Evolutionary conservation across 257 asterid genomes (phyloP).

Genomic region (Plantago major): DNA sequence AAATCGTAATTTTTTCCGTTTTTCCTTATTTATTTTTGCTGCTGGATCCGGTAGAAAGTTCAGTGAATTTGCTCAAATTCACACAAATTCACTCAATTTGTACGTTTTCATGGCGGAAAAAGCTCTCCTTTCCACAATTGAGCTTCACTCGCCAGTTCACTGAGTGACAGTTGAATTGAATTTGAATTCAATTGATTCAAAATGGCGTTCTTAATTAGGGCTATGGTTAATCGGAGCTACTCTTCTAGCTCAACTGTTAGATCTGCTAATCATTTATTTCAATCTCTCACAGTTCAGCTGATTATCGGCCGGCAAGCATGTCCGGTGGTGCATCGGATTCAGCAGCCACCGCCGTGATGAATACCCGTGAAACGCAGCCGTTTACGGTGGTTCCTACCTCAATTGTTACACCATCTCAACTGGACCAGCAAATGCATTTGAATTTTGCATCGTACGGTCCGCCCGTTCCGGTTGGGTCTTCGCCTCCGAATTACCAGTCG

Average conservation of each 20-base stretch:
- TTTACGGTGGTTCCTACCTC: conserved; percentile 7
- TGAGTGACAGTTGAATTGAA: conserved; percentile 5
- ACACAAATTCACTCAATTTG: no score
- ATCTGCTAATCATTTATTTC: conserved; percentile 7
- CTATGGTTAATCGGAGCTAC: neutral
- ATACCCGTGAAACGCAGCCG: conserved; percentile 12
- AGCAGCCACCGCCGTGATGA: conserved; percentile 4
- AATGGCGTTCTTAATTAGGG: conserved; percentile 4
- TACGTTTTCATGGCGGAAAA: no score
- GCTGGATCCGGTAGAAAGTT: conserved; percentile 11
- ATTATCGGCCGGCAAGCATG: neutral
- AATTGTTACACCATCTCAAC: conserved; percentile 1
- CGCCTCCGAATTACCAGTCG: conserved; percentile 14
- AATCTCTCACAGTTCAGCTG: neutral
- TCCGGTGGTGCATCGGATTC: conserved; percentile 20
- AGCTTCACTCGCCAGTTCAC: no score
- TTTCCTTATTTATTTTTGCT: neutral
- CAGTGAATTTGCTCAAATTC: neutral
- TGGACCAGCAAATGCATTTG: conserved; percentile 18
- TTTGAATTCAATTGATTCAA: neutral
- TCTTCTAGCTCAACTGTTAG: conserved; percentile 5
- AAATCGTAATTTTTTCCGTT: conserved; percentile 1
- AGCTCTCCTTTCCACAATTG: no score
- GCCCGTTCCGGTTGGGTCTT: no score
- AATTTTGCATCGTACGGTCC: no score